Base-by-base conservation (phyloP, 768 basidiomycete genomes). In the Pluteus cervinus region DNA sequence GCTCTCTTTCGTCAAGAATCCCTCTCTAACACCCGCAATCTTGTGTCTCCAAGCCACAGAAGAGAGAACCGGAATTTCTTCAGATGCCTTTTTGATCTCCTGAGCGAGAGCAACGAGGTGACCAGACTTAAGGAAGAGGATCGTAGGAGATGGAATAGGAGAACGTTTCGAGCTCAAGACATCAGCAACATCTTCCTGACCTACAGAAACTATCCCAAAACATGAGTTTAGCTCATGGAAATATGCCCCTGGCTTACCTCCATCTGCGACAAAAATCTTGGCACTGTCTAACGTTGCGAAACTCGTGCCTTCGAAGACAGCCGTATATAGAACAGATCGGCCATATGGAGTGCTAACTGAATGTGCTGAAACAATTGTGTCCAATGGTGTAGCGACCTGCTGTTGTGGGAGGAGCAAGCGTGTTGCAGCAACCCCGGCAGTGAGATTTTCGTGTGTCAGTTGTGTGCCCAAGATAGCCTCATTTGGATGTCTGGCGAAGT, bases 371-470 rank as follows among this genome's bases (percentile, higher is more conserved):
- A 83, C 69, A 23, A 97, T 63, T 5, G 82, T 86, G 56, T 96
- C 92, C 36, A 83, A 57, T 5, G 79, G 61, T 4, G 83, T 76
- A 28, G 90, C 48, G 9, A 76, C 65, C 49, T 78, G 76, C 16
- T 84, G 74, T 7, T 78, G 63, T 2, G 92, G 90, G 47, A 94
- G 76, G 15, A 92, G 54, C 4, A 79, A 75, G 24, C 85, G 79
- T 16, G 78, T 65, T 3, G 84, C 85, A 0, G 88, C 78, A n/a
- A 92, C 82, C 23, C 88, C 92, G 3, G 92, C 87, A 2, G 89
- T 93, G 41, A 94, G 53, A 46, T 90, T 91, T 55, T 85, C 73
- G 54, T 91, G 87, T 0, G 87, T 87, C 22, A 92, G 61, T 42
- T 79, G 78, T 6, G 72, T 73, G 16, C 73, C 81, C 39, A 72